A percentile compares a stretch with the other conserved stretches of the same genome.
Evolutionary conservation across 306 rosid species (phyloP).

Genomic region (Biancaea sappan): DNA sequence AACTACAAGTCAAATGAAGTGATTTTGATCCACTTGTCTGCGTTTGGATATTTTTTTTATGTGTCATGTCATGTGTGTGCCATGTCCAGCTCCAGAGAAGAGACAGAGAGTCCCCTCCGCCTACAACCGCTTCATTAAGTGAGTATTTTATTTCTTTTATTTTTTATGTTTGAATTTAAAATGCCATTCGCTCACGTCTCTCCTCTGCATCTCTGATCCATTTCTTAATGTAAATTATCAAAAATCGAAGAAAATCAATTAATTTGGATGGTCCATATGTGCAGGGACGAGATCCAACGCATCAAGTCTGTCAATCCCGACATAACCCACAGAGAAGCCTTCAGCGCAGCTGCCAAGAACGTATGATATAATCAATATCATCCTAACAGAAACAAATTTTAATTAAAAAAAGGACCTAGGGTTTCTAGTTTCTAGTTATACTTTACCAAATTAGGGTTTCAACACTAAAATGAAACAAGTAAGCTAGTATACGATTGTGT

Average conservation of each 20-base stretch:
- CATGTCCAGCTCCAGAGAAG: constrained; percentile 91
- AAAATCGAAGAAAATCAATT: constrained; percentile 36
- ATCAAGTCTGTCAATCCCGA: constrained; percentile 98
- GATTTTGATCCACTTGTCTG: constrained; percentile 38
- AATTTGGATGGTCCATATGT: constrained; percentile 38
- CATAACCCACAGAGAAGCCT: constrained; percentile 96
- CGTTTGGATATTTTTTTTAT: not conserved
- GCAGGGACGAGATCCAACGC: constrained; percentile 99
- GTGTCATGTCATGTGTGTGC: constrained; percentile 3
- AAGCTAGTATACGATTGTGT: constrained; percentile 12
- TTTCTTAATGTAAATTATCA: not conserved
- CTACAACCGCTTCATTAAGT: constrained; percentile 99
- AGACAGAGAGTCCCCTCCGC: constrained; percentile 99
- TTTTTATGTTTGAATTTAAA: no score
- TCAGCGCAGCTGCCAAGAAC: constrained; percentile 99
- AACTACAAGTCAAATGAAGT: constrained; percentile 35
- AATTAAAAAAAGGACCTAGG: not conserved
- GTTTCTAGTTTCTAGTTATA: no score
- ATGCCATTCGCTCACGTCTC: not conserved
- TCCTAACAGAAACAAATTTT: not conserved
- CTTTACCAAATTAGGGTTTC: constrained; percentile 32
- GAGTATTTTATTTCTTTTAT: constrained; percentile 37
- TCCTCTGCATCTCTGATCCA: not conserved
- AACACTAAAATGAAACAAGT: constrained; percentile 23
- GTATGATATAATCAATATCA: constrained; percentile 47